phyloP scores from a whole-genome alignment of 202 grass and related monocot genomes.

The Setaria italica region DNA sequence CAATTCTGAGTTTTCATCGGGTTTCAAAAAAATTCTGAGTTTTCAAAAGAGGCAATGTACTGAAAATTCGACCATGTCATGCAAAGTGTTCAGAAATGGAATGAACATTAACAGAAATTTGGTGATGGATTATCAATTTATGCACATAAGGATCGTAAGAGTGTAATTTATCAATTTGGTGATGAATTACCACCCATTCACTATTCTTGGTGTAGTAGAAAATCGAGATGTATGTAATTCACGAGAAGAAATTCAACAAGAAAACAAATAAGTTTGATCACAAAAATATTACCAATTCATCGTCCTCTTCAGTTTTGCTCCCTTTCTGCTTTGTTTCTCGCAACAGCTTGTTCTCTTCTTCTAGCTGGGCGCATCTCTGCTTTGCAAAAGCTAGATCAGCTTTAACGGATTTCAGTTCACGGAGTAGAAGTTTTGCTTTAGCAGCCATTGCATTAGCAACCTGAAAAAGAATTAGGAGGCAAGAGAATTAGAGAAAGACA shows the following conservation, averaged over 20 bases:
- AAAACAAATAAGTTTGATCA: conserved; percentile 23
- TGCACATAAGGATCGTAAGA: not conserved
- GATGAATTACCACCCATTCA: not conserved
- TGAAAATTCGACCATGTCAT: not conserved
- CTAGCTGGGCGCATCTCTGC: conserved; percentile 59
- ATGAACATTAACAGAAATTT: not conserved
- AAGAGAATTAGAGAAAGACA: conserved; percentile 18
- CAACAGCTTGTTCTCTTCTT: conserved; percentile 71
- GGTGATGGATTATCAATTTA: not conserved
- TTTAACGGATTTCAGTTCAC: conserved; percentile 73
- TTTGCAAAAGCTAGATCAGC: conserved; percentile 67
- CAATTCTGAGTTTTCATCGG: not conserved
- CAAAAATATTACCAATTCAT: conserved; percentile 55
- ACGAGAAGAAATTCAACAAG: conserved; percentile 31
- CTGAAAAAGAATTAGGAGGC: conserved; percentile 43
- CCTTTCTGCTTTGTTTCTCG: conserved; percentile 61
- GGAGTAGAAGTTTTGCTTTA: conserved; percentile 72
- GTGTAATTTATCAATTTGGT: not conserved
- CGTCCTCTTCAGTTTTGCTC: conserved; percentile 62
- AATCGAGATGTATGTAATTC: conserved; percentile 38
- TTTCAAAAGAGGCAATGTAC: not conserved
- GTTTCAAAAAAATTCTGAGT: no score
- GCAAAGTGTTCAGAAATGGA: not conserved
- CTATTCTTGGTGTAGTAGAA: not conserved
- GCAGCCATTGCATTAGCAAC: conserved; percentile 73